Conservation (phyloP, 176 grass and related monocot genomes). For the Carex pumila region DNA sequence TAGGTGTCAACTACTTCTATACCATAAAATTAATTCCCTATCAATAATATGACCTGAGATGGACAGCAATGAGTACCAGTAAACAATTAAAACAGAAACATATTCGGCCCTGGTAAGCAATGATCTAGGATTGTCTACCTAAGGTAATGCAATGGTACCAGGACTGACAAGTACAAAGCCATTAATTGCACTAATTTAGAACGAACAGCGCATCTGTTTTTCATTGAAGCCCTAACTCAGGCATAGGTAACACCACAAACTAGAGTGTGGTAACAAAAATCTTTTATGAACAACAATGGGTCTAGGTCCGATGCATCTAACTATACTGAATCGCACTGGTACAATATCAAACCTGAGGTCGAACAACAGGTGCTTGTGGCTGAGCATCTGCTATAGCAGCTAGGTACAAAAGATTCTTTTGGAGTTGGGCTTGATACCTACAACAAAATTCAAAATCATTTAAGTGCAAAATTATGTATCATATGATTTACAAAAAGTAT, state of each 20-base stretch:
- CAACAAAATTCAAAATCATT: slow-evolving; percentile 4
- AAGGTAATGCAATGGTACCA: not conserved
- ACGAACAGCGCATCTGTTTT: not conserved
- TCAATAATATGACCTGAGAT: not conserved
- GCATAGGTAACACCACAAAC: slow-evolving; percentile 2
- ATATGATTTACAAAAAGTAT: not conserved
- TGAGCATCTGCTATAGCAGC: slow-evolving; percentile 95
- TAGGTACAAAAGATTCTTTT: slow-evolving; percentile 92
- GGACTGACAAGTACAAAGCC: not conserved
- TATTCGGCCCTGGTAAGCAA: not conserved
- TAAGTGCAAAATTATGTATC: not conserved
- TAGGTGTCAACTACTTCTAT: not conserved
- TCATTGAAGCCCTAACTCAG: not conserved
- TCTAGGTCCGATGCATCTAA: not conserved
- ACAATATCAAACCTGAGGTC: slow-evolving; percentile 58
- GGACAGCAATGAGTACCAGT: not conserved
- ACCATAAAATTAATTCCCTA: not conserved
- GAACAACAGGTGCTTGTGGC: slow-evolving; percentile 57
- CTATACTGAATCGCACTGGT: not conserved
- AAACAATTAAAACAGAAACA: not conserved
- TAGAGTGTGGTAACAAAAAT: not conserved
- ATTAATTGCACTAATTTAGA: not conserved
- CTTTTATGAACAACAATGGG: not conserved
- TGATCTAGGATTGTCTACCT: not conserved
- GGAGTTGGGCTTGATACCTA: slow-evolving; percentile 96